These are phyloP conservation scores for Cutaneotrichosporon cyanovorans DNA, from an alignment of 1,284 basidiomycete species.

Conservation along the genomic window DNA sequence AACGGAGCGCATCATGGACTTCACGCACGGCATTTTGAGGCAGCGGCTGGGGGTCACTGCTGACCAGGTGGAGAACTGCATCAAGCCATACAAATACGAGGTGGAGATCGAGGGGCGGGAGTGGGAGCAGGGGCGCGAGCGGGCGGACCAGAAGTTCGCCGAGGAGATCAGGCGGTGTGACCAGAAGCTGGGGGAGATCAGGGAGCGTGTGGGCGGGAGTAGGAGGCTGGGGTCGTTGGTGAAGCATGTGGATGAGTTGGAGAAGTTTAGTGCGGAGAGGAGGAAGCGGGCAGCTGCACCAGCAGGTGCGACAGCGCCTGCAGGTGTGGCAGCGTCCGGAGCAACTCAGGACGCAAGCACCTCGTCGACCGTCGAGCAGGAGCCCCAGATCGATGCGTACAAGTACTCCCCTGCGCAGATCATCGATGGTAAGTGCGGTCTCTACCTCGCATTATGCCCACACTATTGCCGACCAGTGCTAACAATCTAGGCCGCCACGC, in stretches of 20 bases:
- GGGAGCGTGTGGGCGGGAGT: conserved; percentile 74
- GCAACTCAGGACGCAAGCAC: not conserved
- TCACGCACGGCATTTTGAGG: conserved; percentile 83
- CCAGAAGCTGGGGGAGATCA: conserved; percentile 73
- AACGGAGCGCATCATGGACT: conserved; percentile 79
- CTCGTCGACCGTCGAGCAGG: conserved; percentile 34
- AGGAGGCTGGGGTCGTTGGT: conserved; percentile 71
- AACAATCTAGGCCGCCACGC: conserved; percentile 73
- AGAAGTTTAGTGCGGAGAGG: conserved; percentile 70
- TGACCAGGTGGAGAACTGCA: conserved; percentile 99
- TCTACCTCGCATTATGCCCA: conserved; percentile 61
- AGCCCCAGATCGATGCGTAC: conserved; percentile 59
- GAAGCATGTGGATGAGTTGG: conserved; percentile 71
- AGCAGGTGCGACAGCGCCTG: conserved; percentile 18
- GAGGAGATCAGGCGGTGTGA: conserved; percentile 80
- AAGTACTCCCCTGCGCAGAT: conserved; percentile 85
- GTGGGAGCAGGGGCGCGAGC: conserved; percentile 77
- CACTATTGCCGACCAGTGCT: conserved; percentile 68
- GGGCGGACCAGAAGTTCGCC: conserved; percentile 70
- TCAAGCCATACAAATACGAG: conserved; percentile 99
- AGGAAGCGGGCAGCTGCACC: conserved; percentile 15
- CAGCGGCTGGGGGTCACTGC: conserved; percentile 87
- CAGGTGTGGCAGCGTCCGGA: conserved; percentile 3
- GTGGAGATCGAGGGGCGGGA: conserved; percentile 70
- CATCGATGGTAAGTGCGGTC: conserved; percentile 62